phyloP scores from a whole-genome alignment of 768 basidiomycete genomes.

The Mrakia frigida region DNA sequence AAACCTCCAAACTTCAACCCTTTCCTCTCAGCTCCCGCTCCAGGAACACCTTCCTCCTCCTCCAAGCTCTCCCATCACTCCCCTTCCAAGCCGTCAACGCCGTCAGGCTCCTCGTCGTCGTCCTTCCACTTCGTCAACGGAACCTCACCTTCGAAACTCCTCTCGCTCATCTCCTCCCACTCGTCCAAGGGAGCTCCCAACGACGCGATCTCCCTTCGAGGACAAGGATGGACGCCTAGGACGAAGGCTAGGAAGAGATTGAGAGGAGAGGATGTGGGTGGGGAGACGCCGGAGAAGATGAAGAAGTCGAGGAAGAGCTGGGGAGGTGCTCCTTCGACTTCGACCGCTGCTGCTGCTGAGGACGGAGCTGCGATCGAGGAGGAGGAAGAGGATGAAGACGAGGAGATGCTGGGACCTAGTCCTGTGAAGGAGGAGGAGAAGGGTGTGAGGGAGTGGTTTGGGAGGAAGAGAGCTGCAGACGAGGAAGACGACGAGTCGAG shows the following conservation, averaged over 20 bases:
- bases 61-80: not conserved
- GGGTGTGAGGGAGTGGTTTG: not conserved
- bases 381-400: conserved; percentile 13
- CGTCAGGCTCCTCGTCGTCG: not conserved
- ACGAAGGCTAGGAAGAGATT: conserved; percentile 28
- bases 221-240: conserved; percentile 24
- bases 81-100: not conserved
- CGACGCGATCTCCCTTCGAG: conserved; percentile 12
- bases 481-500: conserved; percentile 16
- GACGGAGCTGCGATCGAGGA: not conserved
- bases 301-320: not conserved
- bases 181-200: conserved; percentile 16
- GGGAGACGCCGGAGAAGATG: conserved; percentile 21
- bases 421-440: conserved; percentile 18
- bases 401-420: conserved; percentile 17
- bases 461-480: not conserved
- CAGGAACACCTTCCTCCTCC: not conserved
- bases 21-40: conserved; percentile 4
- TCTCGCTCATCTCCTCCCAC: conserved; percentile 15
- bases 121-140: conserved; percentile 15
- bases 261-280: conserved; percentile 14
- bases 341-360: not conserved
- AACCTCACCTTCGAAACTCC: conserved; percentile 14
- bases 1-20: not conserved
- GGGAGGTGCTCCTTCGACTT: not conserved